phyloP scores from a whole-genome alignment of 1,139 yeast species.

The Debaryomyces fabryi region DNA sequence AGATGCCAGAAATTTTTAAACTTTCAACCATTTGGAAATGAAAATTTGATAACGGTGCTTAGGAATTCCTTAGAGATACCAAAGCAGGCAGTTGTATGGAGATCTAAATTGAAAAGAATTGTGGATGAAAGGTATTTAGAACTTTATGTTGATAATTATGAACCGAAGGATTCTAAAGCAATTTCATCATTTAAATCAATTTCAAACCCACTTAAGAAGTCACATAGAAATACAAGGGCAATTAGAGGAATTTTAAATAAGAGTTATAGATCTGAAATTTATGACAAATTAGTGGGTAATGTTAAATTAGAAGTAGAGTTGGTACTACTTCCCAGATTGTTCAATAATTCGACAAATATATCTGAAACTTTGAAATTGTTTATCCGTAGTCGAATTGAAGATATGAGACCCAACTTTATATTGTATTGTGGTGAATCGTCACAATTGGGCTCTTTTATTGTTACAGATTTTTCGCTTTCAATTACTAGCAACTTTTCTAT shows the following conservation, averaged over 20 bases:
- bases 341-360: background rate
- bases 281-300: conserved; percentile 7
- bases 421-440: conserved; percentile 5
- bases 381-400: conserved; percentile 1
- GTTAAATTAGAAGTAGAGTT: conserved; percentile 8
- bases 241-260: background rate
- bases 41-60: background rate
- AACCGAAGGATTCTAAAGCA: background rate
- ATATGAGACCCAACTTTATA: conserved; percentile 2
- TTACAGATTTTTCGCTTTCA: background rate
- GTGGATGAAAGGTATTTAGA: conserved; percentile 4
- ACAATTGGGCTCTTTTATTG: conserved; percentile 3
- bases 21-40: background rate
- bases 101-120: conserved; percentile 4
- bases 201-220: conserved; percentile 5
- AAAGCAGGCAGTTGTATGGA: conserved; percentile 1
- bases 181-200: background rate
- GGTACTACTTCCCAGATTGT: background rate
- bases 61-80: background rate
- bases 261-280: conserved; percentile 4
- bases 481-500: background rate
- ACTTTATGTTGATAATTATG: background rate
- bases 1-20: background rate
- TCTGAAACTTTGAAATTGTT: background rate
- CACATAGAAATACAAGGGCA: conserved; percentile 4